Evolutionary conservation across 192 early-diverging fungal genomes (phyloP).

Genomic region (Cladochytrium replicatum): DNA sequence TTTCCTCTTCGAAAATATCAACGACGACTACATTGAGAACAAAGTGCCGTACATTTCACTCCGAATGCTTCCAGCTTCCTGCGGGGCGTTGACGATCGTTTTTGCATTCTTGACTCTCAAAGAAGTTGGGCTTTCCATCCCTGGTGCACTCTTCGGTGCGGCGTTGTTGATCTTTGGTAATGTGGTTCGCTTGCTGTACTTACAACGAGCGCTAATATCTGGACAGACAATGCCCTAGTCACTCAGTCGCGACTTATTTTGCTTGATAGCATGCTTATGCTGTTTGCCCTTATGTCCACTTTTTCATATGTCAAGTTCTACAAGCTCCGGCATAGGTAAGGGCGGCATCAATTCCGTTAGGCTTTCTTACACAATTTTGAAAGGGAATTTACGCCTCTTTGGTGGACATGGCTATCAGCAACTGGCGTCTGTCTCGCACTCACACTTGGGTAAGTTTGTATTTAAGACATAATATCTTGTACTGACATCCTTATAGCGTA

Average conservation of each 20-base stretch:
- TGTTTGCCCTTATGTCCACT: slow-evolving; percentile 76
- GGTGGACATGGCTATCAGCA: slow-evolving; percentile 79
- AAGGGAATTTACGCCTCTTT: slow-evolving; percentile 57
- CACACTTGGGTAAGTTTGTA: slow-evolving; percentile 47
- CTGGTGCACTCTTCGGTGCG: slow-evolving; percentile 62
- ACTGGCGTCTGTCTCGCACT: slow-evolving; percentile 75
- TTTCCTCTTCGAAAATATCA: slow-evolving; percentile 91
- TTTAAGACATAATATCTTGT: neutral
- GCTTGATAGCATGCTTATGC: slow-evolving; percentile 85
- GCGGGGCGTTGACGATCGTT: slow-evolving; percentile 66
- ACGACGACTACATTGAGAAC: slow-evolving; percentile 77
- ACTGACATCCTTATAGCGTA: slow-evolving; percentile 39
- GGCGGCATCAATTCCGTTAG: slow-evolving; percentile 13
- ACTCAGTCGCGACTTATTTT: slow-evolving; percentile 87
- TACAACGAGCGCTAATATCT: neutral
- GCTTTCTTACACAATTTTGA: neutral
- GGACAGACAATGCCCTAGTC: slow-evolving; percentile 78
- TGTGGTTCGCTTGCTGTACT: slow-evolving; percentile 8
- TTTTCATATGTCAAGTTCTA: slow-evolving; percentile 85
- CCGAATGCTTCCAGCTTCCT: slow-evolving; percentile 65
- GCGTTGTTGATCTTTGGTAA: slow-evolving; percentile 76
- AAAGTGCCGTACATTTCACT: slow-evolving; percentile 83
- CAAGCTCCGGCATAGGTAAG: slow-evolving; percentile 45
- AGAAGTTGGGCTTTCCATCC: slow-evolving; percentile 72
- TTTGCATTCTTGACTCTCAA: slow-evolving; percentile 77